phyloP scores from a whole-genome alignment of 2,329 filamentous ascomycete species.

The Exophiala sp. region DNA sequence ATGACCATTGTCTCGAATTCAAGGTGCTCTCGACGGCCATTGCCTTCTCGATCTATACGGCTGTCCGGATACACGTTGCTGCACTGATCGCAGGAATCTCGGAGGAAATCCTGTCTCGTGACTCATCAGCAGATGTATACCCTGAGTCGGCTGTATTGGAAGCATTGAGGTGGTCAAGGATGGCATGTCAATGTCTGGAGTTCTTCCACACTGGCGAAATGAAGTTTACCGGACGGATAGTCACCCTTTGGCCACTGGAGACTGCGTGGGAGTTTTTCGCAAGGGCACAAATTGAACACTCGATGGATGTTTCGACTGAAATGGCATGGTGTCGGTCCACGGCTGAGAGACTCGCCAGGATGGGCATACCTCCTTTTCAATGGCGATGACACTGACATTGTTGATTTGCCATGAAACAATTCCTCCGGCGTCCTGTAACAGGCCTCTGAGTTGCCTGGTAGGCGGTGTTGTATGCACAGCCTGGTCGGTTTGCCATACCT shows the following conservation, averaged over 20 bases:
- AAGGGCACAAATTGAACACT: slow-evolving; percentile 2
- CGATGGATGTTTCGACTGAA: slow-evolving; percentile 14
- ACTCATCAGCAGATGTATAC: slow-evolving; percentile 5
- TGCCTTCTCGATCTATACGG: slow-evolving; percentile 21
- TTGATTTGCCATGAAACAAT: neutral
- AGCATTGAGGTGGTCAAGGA: slow-evolving; percentile 17
- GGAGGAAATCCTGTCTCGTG: slow-evolving; percentile 8
- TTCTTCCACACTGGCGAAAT: slow-evolving; percentile 16
- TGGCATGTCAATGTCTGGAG: slow-evolving; percentile 21
- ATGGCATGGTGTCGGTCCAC: slow-evolving; percentile 16
- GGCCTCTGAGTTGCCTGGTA: neutral
- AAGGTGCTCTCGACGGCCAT: slow-evolving; percentile 3
- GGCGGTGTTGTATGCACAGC: neutral
- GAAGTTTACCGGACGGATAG: slow-evolving; percentile 14
- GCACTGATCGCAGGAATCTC: slow-evolving; percentile 10
- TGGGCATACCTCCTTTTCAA: slow-evolving; percentile 16
- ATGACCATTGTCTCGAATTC: slow-evolving; percentile 15
- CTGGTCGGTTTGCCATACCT: neutral
- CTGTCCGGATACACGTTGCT: slow-evolving; percentile 19
- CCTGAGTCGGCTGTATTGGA: slow-evolving; percentile 12
- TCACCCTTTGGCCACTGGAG: slow-evolving; percentile 20
- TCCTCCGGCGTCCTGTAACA: too few relatives aligned
- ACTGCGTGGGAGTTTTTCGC: slow-evolving; percentile 18
- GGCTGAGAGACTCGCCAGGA: slow-evolving; percentile 12
- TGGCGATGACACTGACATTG: slow-evolving; percentile 1